A percentile compares a stretch with the other conserved stretches of the same genome.
Conservation (phyloP, 805 yeast genomes). For the Candida hungchunana region DNA sequence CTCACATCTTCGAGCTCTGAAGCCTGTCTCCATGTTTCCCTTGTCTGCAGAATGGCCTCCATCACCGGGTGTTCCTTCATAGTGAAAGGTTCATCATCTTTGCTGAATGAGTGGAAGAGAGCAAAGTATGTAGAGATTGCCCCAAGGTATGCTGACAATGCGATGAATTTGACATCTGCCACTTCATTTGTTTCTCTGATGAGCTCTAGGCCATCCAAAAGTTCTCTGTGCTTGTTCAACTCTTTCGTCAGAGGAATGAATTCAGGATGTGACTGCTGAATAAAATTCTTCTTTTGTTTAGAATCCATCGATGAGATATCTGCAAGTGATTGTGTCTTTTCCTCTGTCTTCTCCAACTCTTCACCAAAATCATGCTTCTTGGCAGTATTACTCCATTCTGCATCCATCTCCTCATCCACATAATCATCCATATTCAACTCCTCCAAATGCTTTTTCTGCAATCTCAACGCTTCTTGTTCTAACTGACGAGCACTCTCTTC, state of each 20-base stretch:
- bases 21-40: constrained; percentile 91
- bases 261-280: constrained; percentile 75
- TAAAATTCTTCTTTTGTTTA: constrained; percentile 46
- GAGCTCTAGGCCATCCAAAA: constrained; percentile 35
- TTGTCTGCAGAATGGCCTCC: constrained; percentile 75
- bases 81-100: constrained; percentile 49
- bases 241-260: constrained; percentile 74
- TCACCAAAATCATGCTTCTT: constrained; percentile 41
- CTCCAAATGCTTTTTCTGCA: constrained; percentile 75
- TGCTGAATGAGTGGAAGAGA: constrained; percentile 54
- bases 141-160: constrained; percentile 76
- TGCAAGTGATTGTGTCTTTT: constrained; percentile 32
- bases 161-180: constrained; percentile 51
- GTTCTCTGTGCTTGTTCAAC: constrained; percentile 37
- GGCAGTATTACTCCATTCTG: constrained; percentile 71
- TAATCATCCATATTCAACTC: constrained; percentile 74
- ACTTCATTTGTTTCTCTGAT: constrained; percentile 33
- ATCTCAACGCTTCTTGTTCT: constrained; percentile 83
- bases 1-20: constrained; percentile 38
- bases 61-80: constrained; percentile 89
- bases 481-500: constrained; percentile 74
- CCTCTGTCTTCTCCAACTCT: constrained; percentile 13
- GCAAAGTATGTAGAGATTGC: constrained; percentile 77
- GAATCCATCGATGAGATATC: constrained; percentile 48
- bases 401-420: constrained; percentile 72